Evolutionary conservation across 2,329 filamentous ascomycete genomes (phyloP), one percentile per base, ranked within the genome.

Genomic region (Aspergillus piperis): DNA sequence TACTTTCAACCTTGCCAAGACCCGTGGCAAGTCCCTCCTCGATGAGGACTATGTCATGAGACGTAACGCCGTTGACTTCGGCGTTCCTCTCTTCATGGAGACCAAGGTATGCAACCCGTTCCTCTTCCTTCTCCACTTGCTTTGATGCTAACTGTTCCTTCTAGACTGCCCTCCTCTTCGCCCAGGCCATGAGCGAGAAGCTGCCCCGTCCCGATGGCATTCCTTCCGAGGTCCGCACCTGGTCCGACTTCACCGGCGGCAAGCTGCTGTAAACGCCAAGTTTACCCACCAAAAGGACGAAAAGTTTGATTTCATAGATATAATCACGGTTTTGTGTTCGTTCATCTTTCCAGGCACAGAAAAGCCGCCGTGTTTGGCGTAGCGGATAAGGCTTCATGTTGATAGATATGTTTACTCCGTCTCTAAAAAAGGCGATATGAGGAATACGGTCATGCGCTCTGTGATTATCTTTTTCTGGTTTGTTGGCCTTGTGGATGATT

Each of bases 11-110:
- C 82, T 99, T 71, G 92, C 94, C 61, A 87, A 90, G 78, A 86
- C 86, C 68, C 85, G 93, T 73, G 95, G 88, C 62, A 93, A 91
- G 83, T 94, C 90, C 39, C 83, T 91, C 62, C 82, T 90, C 63
- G 95, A 99, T 74, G 91, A 96, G 73, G 93, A 99, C 82, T 99
- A 99, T 72, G 92, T 99, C 59, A 98, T 98, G 94, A 88, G 95
- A 72, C 88, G 95, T 75, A 99, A 99, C 74, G 95, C 95, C 27
- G 95, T 99, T 59, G 95, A 99, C 81, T 99, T 99, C 77, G 94
- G 94, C 69, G 92, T 98, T 32, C 95, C 95, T 52, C 83, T 99
- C 59, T 98, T 99, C 79, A 97, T 97, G 93, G 94, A 98, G 82
- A 92, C 93, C 57, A 94, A 95, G 89, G 92, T 96, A 83, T 81